A percentile compares a stretch with the other conserved stretches of the same genome.
Evolutionary conservation across 768 basidiomycete species (phyloP).

Genomic region (Leccinum broughii): DNA sequence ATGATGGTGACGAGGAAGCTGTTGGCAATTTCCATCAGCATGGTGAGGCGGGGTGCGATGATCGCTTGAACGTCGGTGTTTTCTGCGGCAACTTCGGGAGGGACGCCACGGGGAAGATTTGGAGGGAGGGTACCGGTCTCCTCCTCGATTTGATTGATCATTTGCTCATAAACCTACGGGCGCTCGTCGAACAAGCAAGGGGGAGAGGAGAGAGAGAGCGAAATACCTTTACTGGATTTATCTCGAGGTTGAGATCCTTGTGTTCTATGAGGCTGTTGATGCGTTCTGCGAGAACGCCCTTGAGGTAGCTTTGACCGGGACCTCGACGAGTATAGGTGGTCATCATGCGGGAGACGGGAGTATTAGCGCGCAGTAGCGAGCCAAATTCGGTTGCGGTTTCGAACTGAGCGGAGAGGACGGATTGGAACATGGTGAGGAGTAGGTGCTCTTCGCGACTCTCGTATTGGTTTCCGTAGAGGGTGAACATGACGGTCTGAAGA

Average conservation of each 20-base stretch:
- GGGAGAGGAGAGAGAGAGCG: neutral
- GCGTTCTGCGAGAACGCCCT: constrained; percentile 94
- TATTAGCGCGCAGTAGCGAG: constrained; percentile 97
- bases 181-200: neutral
- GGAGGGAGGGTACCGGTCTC: constrained; percentile 91
- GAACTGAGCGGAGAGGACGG: constrained; percentile 97
- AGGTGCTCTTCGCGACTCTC: constrained; percentile 98
- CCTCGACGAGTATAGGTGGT: constrained; percentile 99
- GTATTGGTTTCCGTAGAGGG: constrained; percentile 98
- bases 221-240: constrained; percentile 93
- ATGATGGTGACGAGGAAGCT: constrained; percentile 97
- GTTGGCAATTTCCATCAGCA: constrained; percentile 99
- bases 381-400: constrained; percentile 99
- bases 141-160: constrained; percentile 98
- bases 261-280: constrained; percentile 99
- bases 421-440: constrained; percentile 99
- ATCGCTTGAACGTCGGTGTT: constrained; percentile 97
- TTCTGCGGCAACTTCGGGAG: constrained; percentile 92
- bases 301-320: constrained; percentile 97
- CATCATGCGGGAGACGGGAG: constrained; percentile 99
- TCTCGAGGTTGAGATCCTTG: constrained; percentile 98
- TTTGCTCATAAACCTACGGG: constrained; percentile 93
- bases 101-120: constrained; percentile 88
- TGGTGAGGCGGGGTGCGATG: constrained; percentile 93
- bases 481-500: constrained; percentile 99